Percentiles rank a stretch among this genome's conserved stretches.
Evolutionary conservation across 495 filamentous ascomycete species (phyloP).

Genomic region (Staphylotrichum tortipilum): DNA sequence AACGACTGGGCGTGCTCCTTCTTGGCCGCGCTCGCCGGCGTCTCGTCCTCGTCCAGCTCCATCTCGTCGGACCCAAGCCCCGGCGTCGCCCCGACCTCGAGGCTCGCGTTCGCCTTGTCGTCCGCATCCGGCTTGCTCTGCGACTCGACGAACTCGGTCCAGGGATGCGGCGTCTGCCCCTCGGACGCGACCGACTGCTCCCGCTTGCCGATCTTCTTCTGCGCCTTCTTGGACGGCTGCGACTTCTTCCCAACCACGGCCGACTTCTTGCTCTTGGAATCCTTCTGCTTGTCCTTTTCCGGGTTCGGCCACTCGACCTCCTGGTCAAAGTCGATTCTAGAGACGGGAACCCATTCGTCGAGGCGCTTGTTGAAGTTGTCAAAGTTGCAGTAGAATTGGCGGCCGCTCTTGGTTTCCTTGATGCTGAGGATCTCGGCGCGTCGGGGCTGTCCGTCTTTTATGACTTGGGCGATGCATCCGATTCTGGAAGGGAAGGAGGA

Average conservation of each 20-base stretch:
- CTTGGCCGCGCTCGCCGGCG: slow-evolving; percentile 32
- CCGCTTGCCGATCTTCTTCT: slow-evolving; percentile 47
- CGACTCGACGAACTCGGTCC: slow-evolving; percentile 29
- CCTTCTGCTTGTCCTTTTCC: slow-evolving; percentile 50
- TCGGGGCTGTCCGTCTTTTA: slow-evolving; percentile 67
- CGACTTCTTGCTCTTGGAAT: slow-evolving; percentile 40
- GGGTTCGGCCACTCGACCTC: slow-evolving; percentile 51
- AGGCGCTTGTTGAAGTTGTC: slow-evolving; percentile 99
- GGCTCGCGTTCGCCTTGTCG: slow-evolving; percentile 23
- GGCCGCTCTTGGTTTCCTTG: slow-evolving; percentile 69
- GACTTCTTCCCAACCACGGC: slow-evolving; percentile 36
- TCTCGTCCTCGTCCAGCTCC: slow-evolving; percentile 38
- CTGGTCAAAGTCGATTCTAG: slow-evolving; percentile 67
- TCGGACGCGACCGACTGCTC: slow-evolving; percentile 42
- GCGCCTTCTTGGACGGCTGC: slow-evolving; percentile 39
- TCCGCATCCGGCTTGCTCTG: slow-evolving; percentile 33
- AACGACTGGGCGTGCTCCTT: slow-evolving; percentile 44
- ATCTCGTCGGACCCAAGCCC: slow-evolving; percentile 36
- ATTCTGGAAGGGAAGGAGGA: slow-evolving; percentile 28
- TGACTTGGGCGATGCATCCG: slow-evolving; percentile 44
- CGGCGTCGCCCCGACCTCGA: slow-evolving; percentile 31
- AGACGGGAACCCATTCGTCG: slow-evolving; percentile 85
- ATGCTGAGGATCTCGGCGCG: slow-evolving; percentile 93
- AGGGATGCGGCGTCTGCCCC: slow-evolving; percentile 38
- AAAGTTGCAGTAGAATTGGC: slow-evolving; percentile 92